Base-by-base conservation (phyloP, 257 asterid genomes). In the Cinchona pubescens region DNA sequence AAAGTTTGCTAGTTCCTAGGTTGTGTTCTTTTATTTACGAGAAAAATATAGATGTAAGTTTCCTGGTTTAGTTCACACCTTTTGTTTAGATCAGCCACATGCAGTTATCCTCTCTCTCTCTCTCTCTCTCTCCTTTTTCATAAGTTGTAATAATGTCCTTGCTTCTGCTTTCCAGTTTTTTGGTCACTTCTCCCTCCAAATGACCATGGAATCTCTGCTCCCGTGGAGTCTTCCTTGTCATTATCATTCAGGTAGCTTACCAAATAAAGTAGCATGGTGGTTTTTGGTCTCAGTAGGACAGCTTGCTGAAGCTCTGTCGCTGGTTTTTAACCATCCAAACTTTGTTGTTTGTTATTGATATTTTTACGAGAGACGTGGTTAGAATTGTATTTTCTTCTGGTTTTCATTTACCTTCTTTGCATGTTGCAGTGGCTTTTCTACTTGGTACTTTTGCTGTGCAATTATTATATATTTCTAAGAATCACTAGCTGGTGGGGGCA, bases 121-220 rank as follows among this genome's bases (percentile, higher is more conserved):
- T n/a, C n/a, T n/a, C n/a, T n/a, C n/a, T n/a, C n/a, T n/a, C n/a
- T n/a, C 18, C 13, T 55, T 48, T 76, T 29, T 38, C 46, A 76
- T 25, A 35, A 48, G 68, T 48, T 27, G 25, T 37, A 45, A 72
- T 43, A 69, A 35, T 25, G 70, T n/a, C 40, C 62, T 66, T 40
- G 67, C 56, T 62, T 73, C 76, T 75, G 23, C 45, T 66, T 81
- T 84, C 68, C 96, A 94, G 98, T 89, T 78, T 88, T 94, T 77
- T 92, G 97, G 97, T 89, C 96, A 27, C 88, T 94, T 48, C 85
- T 91, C 83, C 96, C 97, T 69, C 72, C 88, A 37, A 88, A 92
- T 77, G 89, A 83, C 81, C 83, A 82, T 55, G 87, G 81, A 64
- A 84, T 81, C 35, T 81, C 91, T 76, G 74, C 96, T 62, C 86